Percentiles rank a stretch among this genome's conserved stretches.
Conservation (phyloP, 2,329 filamentous ascomycete genomes). For the Fusarium mangiferae region DNA sequence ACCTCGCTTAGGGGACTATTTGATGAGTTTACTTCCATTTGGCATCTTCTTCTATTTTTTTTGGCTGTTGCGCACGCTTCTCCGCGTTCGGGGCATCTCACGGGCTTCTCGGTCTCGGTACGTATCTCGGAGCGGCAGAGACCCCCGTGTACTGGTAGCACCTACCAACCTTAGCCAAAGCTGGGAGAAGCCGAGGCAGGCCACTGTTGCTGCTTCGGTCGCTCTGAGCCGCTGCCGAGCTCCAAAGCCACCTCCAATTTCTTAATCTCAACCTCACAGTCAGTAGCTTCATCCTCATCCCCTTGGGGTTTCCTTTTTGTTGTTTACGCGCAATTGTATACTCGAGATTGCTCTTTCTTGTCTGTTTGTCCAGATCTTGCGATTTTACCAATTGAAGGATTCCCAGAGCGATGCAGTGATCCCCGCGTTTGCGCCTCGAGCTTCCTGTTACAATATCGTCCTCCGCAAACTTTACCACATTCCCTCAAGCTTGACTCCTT, state of each 20-base stretch:
- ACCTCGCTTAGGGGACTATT: not conserved
- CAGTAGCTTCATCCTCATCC: conserved; percentile 8
- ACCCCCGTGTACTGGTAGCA: not conserved
- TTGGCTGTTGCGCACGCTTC: not conserved
- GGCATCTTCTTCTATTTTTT: not conserved
- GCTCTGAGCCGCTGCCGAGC: conserved; percentile 37
- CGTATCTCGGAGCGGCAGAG: conserved; percentile 29
- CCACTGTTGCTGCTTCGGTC: conserved; percentile 31
- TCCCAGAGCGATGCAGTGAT: conserved; percentile 28
- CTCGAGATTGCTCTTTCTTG: not conserved
- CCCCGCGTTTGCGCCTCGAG: conserved; percentile 32
- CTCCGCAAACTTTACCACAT: conserved; percentile 8
- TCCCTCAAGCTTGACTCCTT: not conserved
- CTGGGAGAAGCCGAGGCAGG: conserved; percentile 38
- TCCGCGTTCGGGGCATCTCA: conserved; percentile 5
- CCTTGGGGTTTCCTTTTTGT: not conserved
- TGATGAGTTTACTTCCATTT: not conserved
- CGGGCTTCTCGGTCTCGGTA: conserved; percentile 22
- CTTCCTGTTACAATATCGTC: conserved; percentile 15
- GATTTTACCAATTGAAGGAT: conserved; percentile 1
- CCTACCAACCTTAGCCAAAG: conserved; percentile 12
- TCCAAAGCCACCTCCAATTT: conserved; percentile 28
- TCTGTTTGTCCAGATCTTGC: not conserved
- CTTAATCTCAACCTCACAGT: conserved; percentile 18
- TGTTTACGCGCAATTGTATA: conserved; percentile 9